Base-by-base conservation (phyloP, 306 rosid species). In the Senna tora region DNA sequence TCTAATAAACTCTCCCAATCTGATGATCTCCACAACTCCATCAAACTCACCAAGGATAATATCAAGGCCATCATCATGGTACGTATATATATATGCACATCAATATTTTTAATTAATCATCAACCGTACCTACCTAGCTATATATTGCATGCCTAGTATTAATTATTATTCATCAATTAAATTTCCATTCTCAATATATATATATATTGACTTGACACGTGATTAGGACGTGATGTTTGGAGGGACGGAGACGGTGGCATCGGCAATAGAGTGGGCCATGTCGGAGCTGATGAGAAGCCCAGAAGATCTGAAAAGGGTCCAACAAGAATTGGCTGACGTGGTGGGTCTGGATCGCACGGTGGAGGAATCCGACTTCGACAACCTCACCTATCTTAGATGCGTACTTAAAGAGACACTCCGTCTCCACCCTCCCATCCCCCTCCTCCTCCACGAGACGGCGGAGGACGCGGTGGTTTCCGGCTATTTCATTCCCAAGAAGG, bases 11-110 rank as follows among this genome's bases (percentile, higher is more conserved):
- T 77, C 6, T 79, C 72, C 38, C 89, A 81, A 42, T 67, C 87
- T 0, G 87, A 84, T 0, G 95, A 83, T 76, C 51, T 68, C 9
- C 79, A 83, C 5, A 83, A 47, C 59, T 75, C 90, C n/a, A 80
- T 93, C 81, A 86, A 63, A 68, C 96, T 93, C 77, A 89, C 90
- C 4, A 77, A 84, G 67, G 94, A 90, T 59, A 93, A 93, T 25
- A 90, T 93, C 85, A 93, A 93, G 54, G 98, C 96, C 15, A 93
- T 93, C 58, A 90, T 92, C 73, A 92, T 92, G 96, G 96, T n/a
- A n/a, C n/a, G n/a, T n/a, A n/a, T n/a, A n/a, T n/a, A n/a, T n/a
- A n/a, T n/a, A n/a, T n/a, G n/a, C n/a, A n/a, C n/a, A n/a, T n/a
- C n/a, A n/a, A n/a, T n/a, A n/a, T n/a, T n/a, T n/a, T n/a, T n/a